Evolutionary conservation across 495 filamentous ascomycete genomes (phyloP).

Genomic region (Chaetomium fimeti): DNA sequence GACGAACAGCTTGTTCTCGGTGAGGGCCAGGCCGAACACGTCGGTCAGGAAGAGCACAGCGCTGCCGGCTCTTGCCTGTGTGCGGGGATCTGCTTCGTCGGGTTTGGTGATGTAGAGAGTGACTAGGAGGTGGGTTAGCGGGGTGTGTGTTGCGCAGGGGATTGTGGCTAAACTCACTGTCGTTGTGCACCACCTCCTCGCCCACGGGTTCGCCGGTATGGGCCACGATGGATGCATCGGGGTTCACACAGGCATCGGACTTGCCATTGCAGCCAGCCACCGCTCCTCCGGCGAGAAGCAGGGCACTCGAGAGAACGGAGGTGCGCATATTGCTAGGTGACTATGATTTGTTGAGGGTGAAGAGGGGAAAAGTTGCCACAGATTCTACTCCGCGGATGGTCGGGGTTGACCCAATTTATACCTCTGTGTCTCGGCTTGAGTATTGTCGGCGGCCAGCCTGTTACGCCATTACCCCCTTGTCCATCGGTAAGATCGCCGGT

Average conservation of each 20-base stretch:
- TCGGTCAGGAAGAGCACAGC: constrained; percentile 58
- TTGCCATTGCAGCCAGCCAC: constrained; percentile 7
- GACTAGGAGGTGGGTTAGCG: constrained; percentile 26
- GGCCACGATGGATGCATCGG: constrained; percentile 32
- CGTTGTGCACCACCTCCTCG: constrained; percentile 32
- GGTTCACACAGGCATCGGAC: not conserved
- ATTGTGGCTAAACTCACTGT: constrained; percentile 26
- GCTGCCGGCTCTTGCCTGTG: constrained; percentile 44
- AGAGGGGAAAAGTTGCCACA: not conserved
- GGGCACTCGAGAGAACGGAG: constrained; percentile 8
- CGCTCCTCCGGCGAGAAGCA: constrained; percentile 19
- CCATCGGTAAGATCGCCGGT: too few species aligned
- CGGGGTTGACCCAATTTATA: too few species aligned
- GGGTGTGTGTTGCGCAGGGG: too few species aligned
- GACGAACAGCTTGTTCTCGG: constrained; percentile 61
- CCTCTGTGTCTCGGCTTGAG: too few species aligned
- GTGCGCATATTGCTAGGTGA: constrained; percentile 18
- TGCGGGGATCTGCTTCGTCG: constrained; percentile 29
- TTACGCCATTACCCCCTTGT: too few species aligned
- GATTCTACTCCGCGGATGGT: too few species aligned
- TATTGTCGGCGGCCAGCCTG: too few species aligned
- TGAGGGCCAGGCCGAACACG: constrained; percentile 58
- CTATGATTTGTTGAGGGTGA: not conserved
- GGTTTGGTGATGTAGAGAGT: constrained; percentile 43
- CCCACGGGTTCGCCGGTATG: constrained; percentile 38